Conservation (phyloP, 2,329 filamentous ascomycete genomes). For the Penicillium sp. region DNA sequence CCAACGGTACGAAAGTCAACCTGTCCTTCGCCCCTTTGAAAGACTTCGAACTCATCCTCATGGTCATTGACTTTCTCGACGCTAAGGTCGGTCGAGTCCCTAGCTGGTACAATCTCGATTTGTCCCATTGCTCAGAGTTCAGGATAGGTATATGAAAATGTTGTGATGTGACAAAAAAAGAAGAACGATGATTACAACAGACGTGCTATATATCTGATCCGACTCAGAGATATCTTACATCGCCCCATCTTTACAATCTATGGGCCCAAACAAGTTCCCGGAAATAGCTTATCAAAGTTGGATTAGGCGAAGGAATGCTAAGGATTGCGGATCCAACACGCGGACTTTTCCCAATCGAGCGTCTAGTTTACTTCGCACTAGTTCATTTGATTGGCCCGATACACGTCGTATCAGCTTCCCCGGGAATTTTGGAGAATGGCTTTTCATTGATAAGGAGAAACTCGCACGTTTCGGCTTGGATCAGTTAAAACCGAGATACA, state of each 20-base stretch:
- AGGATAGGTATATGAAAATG: no score
- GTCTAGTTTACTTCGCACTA: background rate
- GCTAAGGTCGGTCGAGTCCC: background rate
- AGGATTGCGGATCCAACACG: background rate
- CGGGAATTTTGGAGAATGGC: background rate
- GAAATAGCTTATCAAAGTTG: background rate
- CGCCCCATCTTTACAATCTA: background rate
- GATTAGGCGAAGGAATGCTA: background rate
- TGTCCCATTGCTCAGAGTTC: background rate
- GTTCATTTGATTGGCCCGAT: background rate
- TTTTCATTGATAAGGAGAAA: background rate
- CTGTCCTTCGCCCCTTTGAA: slow-evolving; percentile 41
- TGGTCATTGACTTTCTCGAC: background rate
- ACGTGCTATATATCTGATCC: background rate
- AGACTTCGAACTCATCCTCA: slow-evolving; percentile 37
- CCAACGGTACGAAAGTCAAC: slow-evolving; percentile 48
- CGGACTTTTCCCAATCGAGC: background rate
- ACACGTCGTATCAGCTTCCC: background rate
- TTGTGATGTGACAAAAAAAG: background rate
- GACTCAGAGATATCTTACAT: background rate
- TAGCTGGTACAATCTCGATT: background rate
- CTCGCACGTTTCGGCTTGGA: background rate
- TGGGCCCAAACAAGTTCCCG: background rate
- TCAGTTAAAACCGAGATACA: background rate
- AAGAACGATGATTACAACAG: background rate